Percentiles rank a stretch among this genome's conserved stretches.
These are phyloP conservation scores for Cercophora sp. DNA, from an alignment of 495 filamentous ascomycete genomes.

Conservation along the genomic window DNA sequence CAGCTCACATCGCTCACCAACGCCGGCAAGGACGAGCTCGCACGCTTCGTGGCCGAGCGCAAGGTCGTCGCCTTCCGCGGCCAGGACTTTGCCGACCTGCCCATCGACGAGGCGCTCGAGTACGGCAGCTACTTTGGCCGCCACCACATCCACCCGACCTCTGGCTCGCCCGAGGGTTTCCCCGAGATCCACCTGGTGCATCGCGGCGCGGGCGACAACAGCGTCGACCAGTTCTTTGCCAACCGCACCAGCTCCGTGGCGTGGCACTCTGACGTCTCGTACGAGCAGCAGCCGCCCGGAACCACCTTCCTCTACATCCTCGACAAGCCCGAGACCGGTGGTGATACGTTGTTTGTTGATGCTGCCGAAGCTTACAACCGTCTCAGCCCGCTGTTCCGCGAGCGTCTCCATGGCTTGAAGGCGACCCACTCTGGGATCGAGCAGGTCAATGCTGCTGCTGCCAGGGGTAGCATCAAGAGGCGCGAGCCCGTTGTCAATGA, in stretches of 20 bases:
- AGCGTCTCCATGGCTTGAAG: conserved; percentile 71
- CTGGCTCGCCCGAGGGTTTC: conserved; percentile 63
- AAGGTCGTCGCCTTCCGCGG: conserved; percentile 78
- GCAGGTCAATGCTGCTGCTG: conserved; percentile 57
- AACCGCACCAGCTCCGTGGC: conserved; percentile 64
- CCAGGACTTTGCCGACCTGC: conserved; percentile 73
- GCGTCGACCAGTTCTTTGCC: conserved; percentile 55
- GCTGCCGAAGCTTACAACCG: conserved; percentile 72
- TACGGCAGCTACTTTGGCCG: conserved; percentile 76
- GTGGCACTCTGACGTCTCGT: conserved; percentile 82
- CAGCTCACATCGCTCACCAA: conserved; percentile 65
- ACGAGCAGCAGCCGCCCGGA: conserved; percentile 80
- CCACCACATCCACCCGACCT: conserved; percentile 79
- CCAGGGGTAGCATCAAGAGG: conserved; percentile 58
- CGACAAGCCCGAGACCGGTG: conserved; percentile 70
- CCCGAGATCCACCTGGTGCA: conserved; percentile 79
- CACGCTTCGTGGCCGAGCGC: conserved; percentile 70
- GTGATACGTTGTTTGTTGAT: conserved; percentile 74
- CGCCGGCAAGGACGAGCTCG: conserved; percentile 75
- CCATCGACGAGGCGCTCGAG: conserved; percentile 65
- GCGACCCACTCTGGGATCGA: conserved; percentile 72
- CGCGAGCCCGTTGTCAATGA: conserved; percentile 66
- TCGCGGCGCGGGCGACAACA: conserved; percentile 61
- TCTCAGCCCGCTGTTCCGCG: conserved; percentile 65
- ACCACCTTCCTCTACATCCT: conserved; percentile 79